Percentiles rank a stretch among this genome's conserved stretches.
These are phyloP conservation scores for Globisporangium radiosum DNA, from an alignment of 352 stramenopile species.

Conservation along the genomic window DNA sequence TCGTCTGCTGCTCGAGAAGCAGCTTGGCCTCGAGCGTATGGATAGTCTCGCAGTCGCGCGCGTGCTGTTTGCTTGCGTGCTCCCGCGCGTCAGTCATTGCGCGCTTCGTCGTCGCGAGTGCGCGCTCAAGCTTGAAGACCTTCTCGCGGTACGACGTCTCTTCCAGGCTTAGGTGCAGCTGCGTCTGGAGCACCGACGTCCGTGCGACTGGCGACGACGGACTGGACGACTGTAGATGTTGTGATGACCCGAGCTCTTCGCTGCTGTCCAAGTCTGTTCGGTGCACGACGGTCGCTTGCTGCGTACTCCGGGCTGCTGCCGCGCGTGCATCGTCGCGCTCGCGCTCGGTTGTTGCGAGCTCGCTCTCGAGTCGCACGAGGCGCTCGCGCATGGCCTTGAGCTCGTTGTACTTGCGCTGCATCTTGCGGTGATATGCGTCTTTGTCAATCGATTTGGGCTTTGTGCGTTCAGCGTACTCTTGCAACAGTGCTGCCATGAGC, in stretches of 20 bases:
- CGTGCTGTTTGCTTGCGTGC: slow-evolving; percentile 11
- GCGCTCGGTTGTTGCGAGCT: slow-evolving; percentile 21
- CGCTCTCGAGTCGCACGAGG: slow-evolving; percentile 35
- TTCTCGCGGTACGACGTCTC: slow-evolving; percentile 42
- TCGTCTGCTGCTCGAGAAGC: slow-evolving; percentile 42
- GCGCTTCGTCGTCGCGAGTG: slow-evolving; percentile 36
- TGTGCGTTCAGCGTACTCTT: slow-evolving; percentile 49
- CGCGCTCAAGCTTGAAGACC: slow-evolving; percentile 48
- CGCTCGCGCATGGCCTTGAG: slow-evolving; percentile 45
- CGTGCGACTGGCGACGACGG: not conserved
- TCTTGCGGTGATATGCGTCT: slow-evolving; percentile 59
- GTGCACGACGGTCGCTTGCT: slow-evolving; percentile 3
- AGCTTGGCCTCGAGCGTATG: slow-evolving; percentile 41
- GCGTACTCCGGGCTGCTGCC: slow-evolving; percentile 3
- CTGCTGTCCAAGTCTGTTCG: slow-evolving; percentile 9
- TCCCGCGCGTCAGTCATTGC: slow-evolving; percentile 17
- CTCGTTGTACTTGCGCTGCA: slow-evolving; percentile 68
- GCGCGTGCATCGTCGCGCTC: slow-evolving; percentile 35
- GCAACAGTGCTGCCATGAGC: slow-evolving; percentile 51
- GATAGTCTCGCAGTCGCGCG: slow-evolving; percentile 24
- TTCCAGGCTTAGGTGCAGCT: slow-evolving; percentile 16
- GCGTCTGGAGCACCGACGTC: not conserved
- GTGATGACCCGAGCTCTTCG: not conserved
- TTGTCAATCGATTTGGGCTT: slow-evolving; percentile 39
- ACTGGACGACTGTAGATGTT: not conserved